These are phyloP conservation scores for Sporothrix dimorphospora DNA, from an alignment of 2,329 filamentous ascomycete species.

Conservation along the genomic window DNA sequence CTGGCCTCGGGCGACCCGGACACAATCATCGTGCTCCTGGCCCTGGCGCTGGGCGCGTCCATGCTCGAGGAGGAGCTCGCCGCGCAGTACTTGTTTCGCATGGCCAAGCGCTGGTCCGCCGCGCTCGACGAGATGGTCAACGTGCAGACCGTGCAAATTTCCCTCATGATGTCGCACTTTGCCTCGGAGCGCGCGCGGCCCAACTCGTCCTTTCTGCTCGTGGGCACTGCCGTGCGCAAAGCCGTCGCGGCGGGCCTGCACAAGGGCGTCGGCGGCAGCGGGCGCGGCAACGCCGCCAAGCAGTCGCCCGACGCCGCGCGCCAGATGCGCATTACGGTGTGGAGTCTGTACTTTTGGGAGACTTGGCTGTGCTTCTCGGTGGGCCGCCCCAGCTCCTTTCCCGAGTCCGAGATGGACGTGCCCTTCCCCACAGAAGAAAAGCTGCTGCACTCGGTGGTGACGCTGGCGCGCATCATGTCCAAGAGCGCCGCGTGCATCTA, in stretches of 20 bases:
- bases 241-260: conserved; percentile 33
- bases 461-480: conserved; percentile 32
- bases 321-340: conserved; percentile 31
- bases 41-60: conserved; percentile 29
- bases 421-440: conserved; percentile 32
- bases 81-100: conserved; percentile 30
- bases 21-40: conserved; percentile 30
- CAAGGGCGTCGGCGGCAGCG: conserved; percentile 30
- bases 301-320: conserved; percentile 28
- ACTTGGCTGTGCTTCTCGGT: conserved; percentile 34
- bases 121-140: conserved; percentile 34
- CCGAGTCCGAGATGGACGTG: conserved; percentile 32
- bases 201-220: conserved; percentile 29
- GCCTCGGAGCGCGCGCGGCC: conserved; percentile 31
- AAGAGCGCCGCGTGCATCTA: conserved; percentile 32
- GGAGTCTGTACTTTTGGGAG: conserved; percentile 33
- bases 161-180: conserved; percentile 33
- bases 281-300: not conserved
- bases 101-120: conserved; percentile 30
- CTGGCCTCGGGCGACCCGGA: conserved; percentile 25
- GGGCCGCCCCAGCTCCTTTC: conserved; percentile 32
- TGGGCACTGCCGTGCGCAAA: conserved; percentile 31
- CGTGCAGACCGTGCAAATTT: conserved; percentile 33
- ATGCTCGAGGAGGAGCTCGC: conserved; percentile 32
- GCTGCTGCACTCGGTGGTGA: conserved; percentile 30